These are phyloP conservation scores for Mortierella alpina DNA, from an alignment of 192 early-diverging fungal genomes.

Conservation along the genomic window DNA sequence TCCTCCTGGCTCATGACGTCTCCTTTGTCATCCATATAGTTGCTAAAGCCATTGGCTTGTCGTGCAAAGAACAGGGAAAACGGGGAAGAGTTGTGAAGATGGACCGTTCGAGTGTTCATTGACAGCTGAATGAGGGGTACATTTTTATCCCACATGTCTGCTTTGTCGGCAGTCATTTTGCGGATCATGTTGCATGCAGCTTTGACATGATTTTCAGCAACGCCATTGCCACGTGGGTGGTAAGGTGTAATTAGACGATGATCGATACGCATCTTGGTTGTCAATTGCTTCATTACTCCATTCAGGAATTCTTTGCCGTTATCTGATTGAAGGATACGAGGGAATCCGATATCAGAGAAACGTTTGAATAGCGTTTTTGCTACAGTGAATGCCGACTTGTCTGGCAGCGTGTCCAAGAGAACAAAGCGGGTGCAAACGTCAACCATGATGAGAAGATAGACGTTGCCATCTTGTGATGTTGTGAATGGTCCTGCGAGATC, in stretches of 20 bases:
- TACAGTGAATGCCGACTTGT: not conserved
- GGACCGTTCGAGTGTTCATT: too few relatives aligned
- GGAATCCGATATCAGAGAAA: conserved; percentile 9
- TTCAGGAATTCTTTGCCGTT: conserved; percentile 63
- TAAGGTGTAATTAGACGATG: too few relatives aligned
- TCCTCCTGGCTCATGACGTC: conserved; percentile 10
- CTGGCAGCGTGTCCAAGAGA: not conserved
- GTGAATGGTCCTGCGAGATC: not conserved
- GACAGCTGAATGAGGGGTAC: too few relatives aligned
- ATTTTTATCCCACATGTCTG: too few relatives aligned
- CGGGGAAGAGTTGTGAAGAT: conserved; percentile 40
- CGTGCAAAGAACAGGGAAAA: conserved; percentile 61
- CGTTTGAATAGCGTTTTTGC: not conserved
- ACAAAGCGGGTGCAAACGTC: not conserved
- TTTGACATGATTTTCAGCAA: conserved; percentile 32
- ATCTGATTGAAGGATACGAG: conserved; percentile 33
- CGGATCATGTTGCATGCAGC: too few relatives aligned
- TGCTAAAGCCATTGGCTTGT: conserved; percentile 23
- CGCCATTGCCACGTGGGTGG: conserved; percentile 43
- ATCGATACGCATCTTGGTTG: too few relatives aligned
- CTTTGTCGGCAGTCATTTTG: too few relatives aligned
- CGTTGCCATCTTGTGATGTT: not conserved
- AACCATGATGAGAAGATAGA: not conserved
- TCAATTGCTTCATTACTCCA: conserved; percentile 11
- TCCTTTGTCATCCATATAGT: conserved; percentile 9